Evolutionary conservation across 2,329 filamentous ascomycete genomes (phyloP), one percentile per base, ranked within the genome.

Genomic region (Diaporthe helianthi): DNA sequence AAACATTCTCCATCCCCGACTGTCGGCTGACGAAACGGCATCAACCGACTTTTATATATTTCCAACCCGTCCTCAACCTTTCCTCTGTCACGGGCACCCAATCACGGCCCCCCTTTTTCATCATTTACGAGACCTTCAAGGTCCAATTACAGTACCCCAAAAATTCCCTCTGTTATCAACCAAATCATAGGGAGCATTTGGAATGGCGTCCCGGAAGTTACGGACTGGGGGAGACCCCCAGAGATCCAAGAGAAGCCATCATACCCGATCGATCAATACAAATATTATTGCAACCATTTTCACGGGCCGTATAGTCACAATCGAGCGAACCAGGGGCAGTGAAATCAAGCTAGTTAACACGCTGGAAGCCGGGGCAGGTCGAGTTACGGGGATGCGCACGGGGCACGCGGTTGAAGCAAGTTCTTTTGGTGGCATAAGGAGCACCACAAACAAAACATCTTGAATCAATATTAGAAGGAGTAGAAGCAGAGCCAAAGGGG

Each of bases 151-250:
- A 19, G 36, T 47, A n/a, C n/a, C 61, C 47, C 67, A 54, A 54
- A 65, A 54, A 65, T 63, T 71, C 67, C 60, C 60, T 47, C 49
- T 64, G 65, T 70, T 69, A 65, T 69, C 67, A 41, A 51, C 29
- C 63, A 63, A 69, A 67, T 38, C 63, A 69, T 67, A 71, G 54
- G 70, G 70, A 69, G 67, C 54, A 69, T 53, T 58, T 47, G 60
- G 70, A 58, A 71, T 49, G 70, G 70, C 70, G 70, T 71, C 67
- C 65, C 65, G 70, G 46, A 69, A 44, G 44, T 53, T n/a, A 38
- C 54, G 67, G 63, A 53, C 54, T 47, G 31, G 15, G 36, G 33
- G 44, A 63, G 52, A 31, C 33, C 60, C 58, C 44, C 60, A 49
- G 58, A 65, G 65, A 53, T 46, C 46, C 41, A 68, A 65, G 51